Percentiles rank a stretch among this genome's conserved stretches.
Conservation (phyloP, 306 rosid species). For the apple (Malus domestica) region ASM211411v1 NC_041793.1:10220501-10221000, state of each 20-base stretch:
- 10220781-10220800: neutral
- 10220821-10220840: neutral
- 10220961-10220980: neutral
- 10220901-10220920: neutral
- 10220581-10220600: neutral
- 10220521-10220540: no score
- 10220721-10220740: neutral
- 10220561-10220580: no score
- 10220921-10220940: neutral
- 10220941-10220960: neutral
- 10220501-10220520: neutral
- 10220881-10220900: neutral
- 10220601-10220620: neutral
- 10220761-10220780: neutral
- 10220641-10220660: neutral
- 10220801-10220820: neutral
- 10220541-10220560: neutral
- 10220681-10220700: no score
- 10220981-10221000: neutral
- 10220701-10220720: neutral
- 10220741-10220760: neutral
- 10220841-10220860: neutral
- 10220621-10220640: neutral
- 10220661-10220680: neutral
- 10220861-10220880: neutral